These are phyloP conservation scores for Colletotrichum magnum DNA, from an alignment of 2,329 filamentous ascomycete genomes.

Conservation along the genomic window DNA sequence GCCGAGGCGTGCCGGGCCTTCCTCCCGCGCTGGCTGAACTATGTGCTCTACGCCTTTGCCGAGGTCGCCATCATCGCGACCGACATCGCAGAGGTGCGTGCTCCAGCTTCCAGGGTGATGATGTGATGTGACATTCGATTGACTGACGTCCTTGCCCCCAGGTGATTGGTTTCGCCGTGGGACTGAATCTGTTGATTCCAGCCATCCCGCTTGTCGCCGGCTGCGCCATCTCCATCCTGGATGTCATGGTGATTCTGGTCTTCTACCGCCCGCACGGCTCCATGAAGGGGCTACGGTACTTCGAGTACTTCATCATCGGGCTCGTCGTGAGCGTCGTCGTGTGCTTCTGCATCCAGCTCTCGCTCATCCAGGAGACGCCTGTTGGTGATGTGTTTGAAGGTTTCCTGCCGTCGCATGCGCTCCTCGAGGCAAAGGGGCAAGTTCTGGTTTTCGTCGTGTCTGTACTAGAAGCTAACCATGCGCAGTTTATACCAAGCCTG, in stretches of 20 bases:
- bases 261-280: slow-evolving; percentile 74
- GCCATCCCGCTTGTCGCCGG: slow-evolving; percentile 76
- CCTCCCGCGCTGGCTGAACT: slow-evolving; percentile 76
- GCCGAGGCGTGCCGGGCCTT: slow-evolving; percentile 76
- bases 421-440: slow-evolving; percentile 69
- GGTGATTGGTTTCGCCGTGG: slow-evolving; percentile 81
- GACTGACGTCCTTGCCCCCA: slow-evolving; percentile 42
- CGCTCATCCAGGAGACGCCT: slow-evolving; percentile 68
- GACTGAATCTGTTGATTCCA: slow-evolving; percentile 75
- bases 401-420: slow-evolving; percentile 72
- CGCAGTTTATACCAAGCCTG: slow-evolving; percentile 75
- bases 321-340: slow-evolving; percentile 78
- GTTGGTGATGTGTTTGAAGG: slow-evolving; percentile 74
- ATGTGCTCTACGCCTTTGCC: slow-evolving; percentile 72
- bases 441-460: background rate
- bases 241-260: slow-evolving; percentile 77
- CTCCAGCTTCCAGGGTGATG: no score
- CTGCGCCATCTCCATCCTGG: slow-evolving; percentile 77
- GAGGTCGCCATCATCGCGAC: slow-evolving; percentile 80
- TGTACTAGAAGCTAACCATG: slow-evolving; percentile 36
- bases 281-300: slow-evolving; percentile 72
- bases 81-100: slow-evolving; percentile 74
- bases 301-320: slow-evolving; percentile 74
- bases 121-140: background rate
- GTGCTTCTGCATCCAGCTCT: slow-evolving; percentile 80